phyloP scores from a whole-genome alignment of 441 rosid species.

The Pelargonium australe region DNA sequence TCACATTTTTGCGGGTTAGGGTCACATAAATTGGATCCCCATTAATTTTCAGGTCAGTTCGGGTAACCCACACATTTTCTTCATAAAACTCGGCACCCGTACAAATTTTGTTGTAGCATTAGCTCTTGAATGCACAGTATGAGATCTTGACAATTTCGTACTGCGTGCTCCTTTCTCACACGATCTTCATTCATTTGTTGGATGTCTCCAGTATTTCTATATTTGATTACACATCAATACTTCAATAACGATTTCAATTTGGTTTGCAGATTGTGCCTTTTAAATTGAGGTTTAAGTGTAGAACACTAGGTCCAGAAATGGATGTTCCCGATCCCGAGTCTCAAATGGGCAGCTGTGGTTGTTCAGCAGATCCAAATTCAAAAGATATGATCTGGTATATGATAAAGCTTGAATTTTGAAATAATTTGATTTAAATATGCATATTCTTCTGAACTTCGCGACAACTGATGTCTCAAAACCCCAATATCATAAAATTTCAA shows the following conservation, averaged over 20 bases:
- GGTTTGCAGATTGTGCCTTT: conserved; percentile 56
- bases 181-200: not conserved
- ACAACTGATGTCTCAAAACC: not conserved
- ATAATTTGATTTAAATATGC: not conserved
- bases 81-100: too few relatives aligned
- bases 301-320: conserved; percentile 31
- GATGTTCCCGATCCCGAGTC: conserved; percentile 26
- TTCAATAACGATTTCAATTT: not conserved
- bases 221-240: not conserved
- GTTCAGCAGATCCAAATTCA: conserved; percentile 26
- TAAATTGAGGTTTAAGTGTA: conserved; percentile 54
- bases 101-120: not conserved
- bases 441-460: not conserved
- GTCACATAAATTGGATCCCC: too few relatives aligned
- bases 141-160: not conserved
- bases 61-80: too few relatives aligned
- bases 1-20: too few relatives aligned
- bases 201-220: not conserved
- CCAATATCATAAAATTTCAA: not conserved
- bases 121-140: not conserved
- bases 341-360: conserved; percentile 25
- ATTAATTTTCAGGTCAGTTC: too few relatives aligned
- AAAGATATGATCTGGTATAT: conserved; percentile 63
- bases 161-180: too few relatives aligned
- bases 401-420: not conserved